These are phyloP conservation scores for Phytophthora melonis DNA, from an alignment of 352 stramenopile species.

Conservation along the genomic window DNA sequence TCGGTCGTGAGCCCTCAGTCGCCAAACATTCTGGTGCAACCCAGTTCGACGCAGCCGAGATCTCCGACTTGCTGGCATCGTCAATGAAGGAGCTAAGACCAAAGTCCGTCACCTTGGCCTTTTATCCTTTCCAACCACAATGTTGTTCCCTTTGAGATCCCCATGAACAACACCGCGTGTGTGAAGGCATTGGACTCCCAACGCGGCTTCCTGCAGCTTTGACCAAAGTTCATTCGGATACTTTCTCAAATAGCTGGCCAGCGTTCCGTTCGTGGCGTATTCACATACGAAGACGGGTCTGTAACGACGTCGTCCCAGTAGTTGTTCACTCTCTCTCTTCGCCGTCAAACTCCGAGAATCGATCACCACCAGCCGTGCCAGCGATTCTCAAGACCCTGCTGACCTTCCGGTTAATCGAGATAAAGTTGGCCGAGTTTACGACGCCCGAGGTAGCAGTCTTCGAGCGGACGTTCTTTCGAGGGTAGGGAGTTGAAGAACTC, in stretches of 20 bases:
- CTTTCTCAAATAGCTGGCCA: slow-evolving; percentile 10
- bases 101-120: slow-evolving; percentile 29
- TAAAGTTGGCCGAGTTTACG: too few species aligned
- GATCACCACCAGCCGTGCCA: too few species aligned
- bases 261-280: slow-evolving; percentile 17
- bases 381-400: too few species aligned
- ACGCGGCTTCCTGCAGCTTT: slow-evolving; percentile 2
- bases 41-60: background rate
- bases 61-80: background rate
- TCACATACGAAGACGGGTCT: slow-evolving; percentile 24
- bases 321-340: too few species aligned
- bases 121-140: slow-evolving; percentile 23
- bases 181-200: slow-evolving; percentile 10
- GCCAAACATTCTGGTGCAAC: slow-evolving; percentile 1
- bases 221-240: background rate
- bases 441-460: too few species aligned
- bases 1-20: background rate
- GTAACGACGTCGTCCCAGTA: too few species aligned
- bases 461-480: too few species aligned
- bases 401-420: too few species aligned
- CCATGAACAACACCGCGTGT: slow-evolving; percentile 6
- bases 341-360: too few species aligned
- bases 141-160: slow-evolving; percentile 17
- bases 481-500: too few species aligned
- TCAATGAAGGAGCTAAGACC: slow-evolving; percentile 11